Conservation (phyloP, 2,329 filamentous ascomycete genomes). For the Colletotrichum destructivum region DNA sequence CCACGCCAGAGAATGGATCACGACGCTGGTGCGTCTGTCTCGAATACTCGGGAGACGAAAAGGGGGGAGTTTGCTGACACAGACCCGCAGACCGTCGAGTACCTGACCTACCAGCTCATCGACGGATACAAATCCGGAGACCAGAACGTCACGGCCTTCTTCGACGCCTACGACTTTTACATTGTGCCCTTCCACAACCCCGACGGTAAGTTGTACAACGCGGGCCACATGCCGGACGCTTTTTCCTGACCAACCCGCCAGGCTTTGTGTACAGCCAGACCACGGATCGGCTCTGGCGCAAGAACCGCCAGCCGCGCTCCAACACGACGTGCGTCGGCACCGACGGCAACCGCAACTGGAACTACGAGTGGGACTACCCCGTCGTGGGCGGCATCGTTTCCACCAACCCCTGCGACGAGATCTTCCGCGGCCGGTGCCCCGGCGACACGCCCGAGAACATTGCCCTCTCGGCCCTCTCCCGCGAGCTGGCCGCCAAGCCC, state of each 20-base stretch:
- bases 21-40: constrained; percentile 66
- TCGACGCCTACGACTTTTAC: constrained; percentile 73
- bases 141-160: constrained; percentile 56
- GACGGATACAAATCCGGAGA: constrained; percentile 57
- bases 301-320: constrained; percentile 61
- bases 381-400: constrained; percentile 55
- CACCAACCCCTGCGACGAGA: constrained; percentile 61
- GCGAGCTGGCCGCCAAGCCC: constrained; percentile 54
- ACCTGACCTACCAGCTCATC: constrained; percentile 56
- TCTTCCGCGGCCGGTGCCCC: constrained; percentile 57
- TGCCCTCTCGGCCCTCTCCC: constrained; percentile 62
- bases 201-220: constrained; percentile 56
- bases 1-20: constrained; percentile 70
- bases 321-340: constrained; percentile 62
- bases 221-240: neutral
- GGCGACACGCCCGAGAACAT: constrained; percentile 64
- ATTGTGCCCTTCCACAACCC: constrained; percentile 69
- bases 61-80: neutral
- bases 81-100: constrained; percentile 47
- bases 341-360: constrained; percentile 70
- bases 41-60: neutral
- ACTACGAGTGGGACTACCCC: constrained; percentile 56
- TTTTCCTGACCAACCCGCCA: constrained; percentile 40
- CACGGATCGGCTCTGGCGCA: constrained; percentile 66
- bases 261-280: constrained; percentile 68